Percentiles rank a stretch among this genome's conserved stretches.
Evolutionary conservation across 257 asterid species (phyloP).

Genomic region (Plantago elongata): DNA sequence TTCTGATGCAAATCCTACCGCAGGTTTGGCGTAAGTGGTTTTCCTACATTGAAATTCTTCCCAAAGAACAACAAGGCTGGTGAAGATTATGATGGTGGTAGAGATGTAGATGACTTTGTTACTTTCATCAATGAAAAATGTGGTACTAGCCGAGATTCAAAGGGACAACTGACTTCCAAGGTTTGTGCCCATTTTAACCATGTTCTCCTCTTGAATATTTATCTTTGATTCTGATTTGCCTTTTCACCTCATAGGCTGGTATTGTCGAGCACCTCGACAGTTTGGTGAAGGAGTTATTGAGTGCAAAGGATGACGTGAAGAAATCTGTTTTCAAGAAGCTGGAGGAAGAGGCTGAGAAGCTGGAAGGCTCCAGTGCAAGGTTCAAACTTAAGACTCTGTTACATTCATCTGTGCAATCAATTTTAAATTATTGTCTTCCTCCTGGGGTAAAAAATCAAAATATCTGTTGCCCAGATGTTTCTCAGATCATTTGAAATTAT

Average conservation of each 20-base stretch:
- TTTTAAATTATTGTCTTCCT: slow-evolving; percentile 11
- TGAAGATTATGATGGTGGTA: slow-evolving; percentile 82
- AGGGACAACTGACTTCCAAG: slow-evolving; percentile 73
- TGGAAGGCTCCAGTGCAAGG: slow-evolving; percentile 74
- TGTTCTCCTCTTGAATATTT: slow-evolving; percentile 3
- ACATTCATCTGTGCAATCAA: not conserved
- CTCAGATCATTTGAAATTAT: not conserved
- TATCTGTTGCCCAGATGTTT: not conserved
- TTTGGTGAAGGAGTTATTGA: slow-evolving; percentile 69
- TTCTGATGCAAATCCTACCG: slow-evolving; percentile 5
- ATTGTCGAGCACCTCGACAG: slow-evolving; percentile 51
- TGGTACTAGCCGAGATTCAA: slow-evolving; percentile 82
- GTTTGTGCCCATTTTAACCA: slow-evolving; percentile 36
- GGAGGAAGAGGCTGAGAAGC: slow-evolving; percentile 77
- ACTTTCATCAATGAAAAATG: slow-evolving; percentile 77
- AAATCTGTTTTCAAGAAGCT: slow-evolving; percentile 40
- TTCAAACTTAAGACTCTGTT: slow-evolving; percentile 17
- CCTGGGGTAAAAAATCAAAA: not conserved
- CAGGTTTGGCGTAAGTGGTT: slow-evolving; percentile 61
- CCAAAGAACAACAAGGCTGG: slow-evolving; percentile 93
- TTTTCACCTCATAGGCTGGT: slow-evolving; percentile 62
- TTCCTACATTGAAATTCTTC: slow-evolving; percentile 75
- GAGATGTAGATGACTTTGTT: slow-evolving; percentile 63
- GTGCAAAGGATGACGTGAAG: slow-evolving; percentile 58
- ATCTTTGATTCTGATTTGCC: slow-evolving; percentile 15